Evolutionary conservation across 257 asterid genomes (phyloP).

Genomic region (Lavandula angustifolia): DNA sequence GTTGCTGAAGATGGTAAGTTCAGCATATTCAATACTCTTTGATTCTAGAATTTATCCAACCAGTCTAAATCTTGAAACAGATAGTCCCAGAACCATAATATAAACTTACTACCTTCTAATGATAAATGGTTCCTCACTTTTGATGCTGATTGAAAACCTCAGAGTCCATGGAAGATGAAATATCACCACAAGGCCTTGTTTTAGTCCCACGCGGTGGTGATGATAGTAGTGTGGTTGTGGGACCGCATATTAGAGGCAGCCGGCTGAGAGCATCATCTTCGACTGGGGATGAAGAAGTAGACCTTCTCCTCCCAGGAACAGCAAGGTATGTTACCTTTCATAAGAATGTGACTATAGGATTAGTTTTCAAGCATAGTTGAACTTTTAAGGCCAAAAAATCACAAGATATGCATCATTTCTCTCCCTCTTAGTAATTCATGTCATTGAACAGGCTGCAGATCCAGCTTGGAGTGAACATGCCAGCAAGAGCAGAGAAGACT

Average conservation of each 20-base stretch:
- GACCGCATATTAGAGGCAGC: constrained; percentile 90
- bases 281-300: constrained; percentile 89
- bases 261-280: constrained; percentile 83
- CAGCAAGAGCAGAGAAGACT: constrained; percentile 88
- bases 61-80: not conserved
- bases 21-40: not conserved
- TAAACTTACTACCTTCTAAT: not conserved
- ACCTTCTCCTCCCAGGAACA: constrained; percentile 97
- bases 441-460: constrained; percentile 67
- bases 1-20: constrained; percentile 90
- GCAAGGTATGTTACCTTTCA: constrained; percentile 84
- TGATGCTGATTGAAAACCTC: constrained; percentile 33
- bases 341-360: no score
- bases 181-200: constrained; percentile 89
- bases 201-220: constrained; percentile 79
- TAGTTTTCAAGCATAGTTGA: not conserved
- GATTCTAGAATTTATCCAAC: not conserved
- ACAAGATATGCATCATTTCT: not conserved
- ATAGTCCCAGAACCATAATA: not conserved
- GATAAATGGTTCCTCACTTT: constrained; percentile 16
- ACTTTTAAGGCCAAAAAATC: not conserved
- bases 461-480: constrained; percentile 98
- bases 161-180: constrained; percentile 87
- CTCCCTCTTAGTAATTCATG: constrained; percentile 8
- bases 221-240: constrained; percentile 67